Evolutionary conservation across 768 basidiomycete species (phyloP), one percentile per base, ranked within the genome.

Genomic region (Termitomyces sp.): DNA sequence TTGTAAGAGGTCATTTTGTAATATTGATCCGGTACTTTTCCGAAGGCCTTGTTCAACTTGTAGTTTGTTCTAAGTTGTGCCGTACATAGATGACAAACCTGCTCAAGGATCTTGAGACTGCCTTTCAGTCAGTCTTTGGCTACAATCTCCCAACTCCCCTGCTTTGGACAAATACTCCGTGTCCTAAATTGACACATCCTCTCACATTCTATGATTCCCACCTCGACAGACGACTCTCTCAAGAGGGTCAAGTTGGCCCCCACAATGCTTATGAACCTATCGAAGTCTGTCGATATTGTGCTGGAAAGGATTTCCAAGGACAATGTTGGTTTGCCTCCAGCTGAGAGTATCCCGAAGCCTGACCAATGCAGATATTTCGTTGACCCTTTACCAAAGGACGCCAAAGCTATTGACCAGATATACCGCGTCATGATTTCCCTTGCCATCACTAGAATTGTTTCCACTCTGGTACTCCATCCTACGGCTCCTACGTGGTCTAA

Each of bases 151-250:
- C 14, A 31, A 2, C 31, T 1, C 29, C 48, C 17, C 29, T 31
- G 17, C 5, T 49, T 31, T 31, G 32, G 12, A 5, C 31, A 10
- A 15, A 25, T 3, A 32, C 48, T 32, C 25, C 10, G 20, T 51
- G 49, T n/a, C 49, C 49, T n/a, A 51, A 4, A 34, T 51, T 51
- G 9, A 37, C 59, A 2, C 49, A 50, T n/a, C 59, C 59, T 29
- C 40, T 53, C 7, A 32, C 60, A 20, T 46, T 62, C 56, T 62
- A 62, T 25, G 60, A 62, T 45, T 47, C 48, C 38, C 60, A 62
- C 34, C n/a, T 62, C 15, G 60, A 62, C 43, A 25, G 47, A 40
- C 60, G 45, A 14, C 50, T 62, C 0, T 12, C 37, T 61, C 6
- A 61, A 50, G 37, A 38, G 5, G 6, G 49, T 61, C 9, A 48